phyloP scores from a whole-genome alignment of 257 asterid species.

The Cordia subcordata region DNA sequence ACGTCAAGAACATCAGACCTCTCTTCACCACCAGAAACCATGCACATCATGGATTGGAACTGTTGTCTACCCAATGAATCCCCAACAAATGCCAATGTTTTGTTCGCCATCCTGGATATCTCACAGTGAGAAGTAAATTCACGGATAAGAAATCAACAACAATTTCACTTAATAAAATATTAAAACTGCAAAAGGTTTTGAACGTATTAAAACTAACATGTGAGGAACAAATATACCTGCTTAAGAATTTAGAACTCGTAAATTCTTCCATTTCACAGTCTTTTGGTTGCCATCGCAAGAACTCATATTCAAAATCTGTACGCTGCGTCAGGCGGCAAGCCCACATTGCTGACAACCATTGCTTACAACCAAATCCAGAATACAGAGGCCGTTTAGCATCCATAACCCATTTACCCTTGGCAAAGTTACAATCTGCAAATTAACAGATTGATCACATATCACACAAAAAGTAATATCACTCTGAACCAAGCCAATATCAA shows the following conservation, averaged over 20 bases:
- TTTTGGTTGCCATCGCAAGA: conserved; percentile 76
- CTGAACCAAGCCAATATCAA: conserved; percentile 6
- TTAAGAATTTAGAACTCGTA: conserved; percentile 56
- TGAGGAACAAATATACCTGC: conserved; percentile 42
- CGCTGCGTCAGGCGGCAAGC: conserved; percentile 93
- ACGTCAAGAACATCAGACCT: conserved; percentile 71
- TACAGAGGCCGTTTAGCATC: conserved; percentile 67
- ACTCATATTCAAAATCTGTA: conserved; percentile 79
- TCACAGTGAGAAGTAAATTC: conserved; percentile 11
- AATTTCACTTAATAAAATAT: neutral
- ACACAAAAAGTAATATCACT: neutral
- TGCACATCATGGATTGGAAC: conserved; percentile 95
- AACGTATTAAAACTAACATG: neutral
- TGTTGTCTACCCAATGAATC: conserved; percentile 96
- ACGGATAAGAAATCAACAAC: neutral
- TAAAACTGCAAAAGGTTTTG: neutral
- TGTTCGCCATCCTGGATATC: conserved; percentile 67
- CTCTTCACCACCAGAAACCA: conserved; percentile 78
- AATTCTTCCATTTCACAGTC: conserved; percentile 69
- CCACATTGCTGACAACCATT: conserved; percentile 96
- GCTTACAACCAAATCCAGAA: conserved; percentile 84
- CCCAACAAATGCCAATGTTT: conserved; percentile 84
- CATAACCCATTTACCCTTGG: conserved; percentile 77
- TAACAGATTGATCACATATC: conserved; percentile 8
- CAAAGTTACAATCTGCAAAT: conserved; percentile 63